These are phyloP conservation scores for Beta vulgaris DNA, from an alignment of 148 eudicot genomes.

Conservation along the genomic window DNA sequence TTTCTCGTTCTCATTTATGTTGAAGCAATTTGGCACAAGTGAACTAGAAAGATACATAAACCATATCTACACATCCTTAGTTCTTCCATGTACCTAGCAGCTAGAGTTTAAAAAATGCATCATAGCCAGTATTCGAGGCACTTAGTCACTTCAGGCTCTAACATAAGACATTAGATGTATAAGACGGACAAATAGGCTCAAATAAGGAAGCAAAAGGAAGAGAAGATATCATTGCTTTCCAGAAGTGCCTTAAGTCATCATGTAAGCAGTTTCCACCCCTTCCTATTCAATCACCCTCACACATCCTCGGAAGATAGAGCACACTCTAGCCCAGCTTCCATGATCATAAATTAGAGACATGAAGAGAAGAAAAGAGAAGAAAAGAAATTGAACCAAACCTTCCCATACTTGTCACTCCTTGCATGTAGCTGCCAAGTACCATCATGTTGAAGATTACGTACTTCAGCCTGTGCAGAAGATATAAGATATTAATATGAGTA, in stretches of 20 bases:
- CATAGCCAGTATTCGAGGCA: neutral
- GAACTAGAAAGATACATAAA: neutral
- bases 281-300: neutral
- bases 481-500: neutral
- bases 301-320: neutral
- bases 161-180: neutral
- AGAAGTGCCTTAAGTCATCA: neutral
- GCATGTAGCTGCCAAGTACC: conserved; percentile 88
- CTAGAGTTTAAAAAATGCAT: no score
- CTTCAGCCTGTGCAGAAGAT: conserved; percentile 64
- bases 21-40: neutral
- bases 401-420: conserved; percentile 94
- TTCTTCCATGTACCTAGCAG: neutral
- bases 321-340: neutral
- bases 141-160: neutral
- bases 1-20: neutral
- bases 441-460: conserved; percentile 81
- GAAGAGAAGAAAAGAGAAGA: neutral
- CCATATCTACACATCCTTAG: neutral
- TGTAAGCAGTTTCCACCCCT: neutral
- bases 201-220: neutral
- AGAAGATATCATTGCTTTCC: neutral
- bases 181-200: neutral
- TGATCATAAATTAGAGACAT: neutral
- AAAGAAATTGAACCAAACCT: conserved; percentile 40